Evolutionary conservation across 2,329 filamentous ascomycete species (phyloP).

Genomic region (Paramyrothecium sp.): DNA sequence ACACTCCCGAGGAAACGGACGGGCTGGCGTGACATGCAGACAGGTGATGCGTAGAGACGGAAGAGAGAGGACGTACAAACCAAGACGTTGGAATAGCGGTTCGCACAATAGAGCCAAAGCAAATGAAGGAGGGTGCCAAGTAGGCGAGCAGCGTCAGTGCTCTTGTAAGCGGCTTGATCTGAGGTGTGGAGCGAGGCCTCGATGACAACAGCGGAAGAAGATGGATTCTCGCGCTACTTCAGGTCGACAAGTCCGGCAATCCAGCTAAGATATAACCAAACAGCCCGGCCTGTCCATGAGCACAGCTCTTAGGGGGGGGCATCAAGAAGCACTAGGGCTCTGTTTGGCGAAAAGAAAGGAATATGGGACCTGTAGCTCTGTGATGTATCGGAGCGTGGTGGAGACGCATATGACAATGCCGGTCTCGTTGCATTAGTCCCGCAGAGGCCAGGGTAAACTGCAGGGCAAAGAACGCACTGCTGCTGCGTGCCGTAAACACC

Average conservation of each 20-base stretch:
- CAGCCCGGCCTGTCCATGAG: neutral
- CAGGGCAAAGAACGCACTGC: neutral
- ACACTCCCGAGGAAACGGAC: too few relatives aligned
- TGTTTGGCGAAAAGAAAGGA: neutral
- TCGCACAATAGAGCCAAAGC: neutral
- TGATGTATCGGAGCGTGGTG: neutral
- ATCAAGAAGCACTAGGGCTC: neutral
- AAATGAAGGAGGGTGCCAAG: neutral
- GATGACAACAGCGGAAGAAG: neutral
- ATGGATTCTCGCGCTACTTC: neutral
- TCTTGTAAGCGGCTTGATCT: neutral
- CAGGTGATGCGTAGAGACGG: neutral
- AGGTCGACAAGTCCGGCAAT: neutral
- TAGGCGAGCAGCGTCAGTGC: neutral
- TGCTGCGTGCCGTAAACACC: neutral
- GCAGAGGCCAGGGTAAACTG: neutral
- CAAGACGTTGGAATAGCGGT: neutral
- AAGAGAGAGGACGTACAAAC: neutral
- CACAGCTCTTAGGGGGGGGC: neutral
- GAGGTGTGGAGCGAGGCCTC: neutral
- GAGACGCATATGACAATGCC: neutral
- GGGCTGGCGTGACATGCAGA: too few relatives aligned
- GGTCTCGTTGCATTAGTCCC: neutral
- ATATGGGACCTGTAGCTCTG: neutral
- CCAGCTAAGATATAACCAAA: neutral